A percentile compares a stretch with the other conserved stretches of the same genome.
Conservation (phyloP, 768 basidiomycete genomes). For the Tulasnella sp. region DNA sequence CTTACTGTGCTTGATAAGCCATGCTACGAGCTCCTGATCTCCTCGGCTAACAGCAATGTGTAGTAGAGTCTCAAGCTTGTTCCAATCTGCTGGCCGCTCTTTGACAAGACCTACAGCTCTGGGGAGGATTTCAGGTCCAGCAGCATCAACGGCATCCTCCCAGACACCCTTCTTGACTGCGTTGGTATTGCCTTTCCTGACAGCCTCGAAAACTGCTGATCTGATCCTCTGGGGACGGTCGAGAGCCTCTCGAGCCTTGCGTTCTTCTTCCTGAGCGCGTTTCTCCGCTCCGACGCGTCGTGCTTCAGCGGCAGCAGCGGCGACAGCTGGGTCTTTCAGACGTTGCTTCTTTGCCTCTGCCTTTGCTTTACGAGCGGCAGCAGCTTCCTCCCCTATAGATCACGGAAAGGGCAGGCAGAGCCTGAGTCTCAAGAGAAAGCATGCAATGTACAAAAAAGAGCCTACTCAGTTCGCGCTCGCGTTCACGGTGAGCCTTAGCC, state of each 20-base stretch:
- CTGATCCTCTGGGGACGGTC: slow-evolving; percentile 54
- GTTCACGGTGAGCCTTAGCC: not conserved
- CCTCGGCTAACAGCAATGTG: slow-evolving; percentile 62
- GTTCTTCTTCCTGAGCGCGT: slow-evolving; percentile 39
- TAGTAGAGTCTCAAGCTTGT: slow-evolving; percentile 63
- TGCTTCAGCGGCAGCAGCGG: not conserved
- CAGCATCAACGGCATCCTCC: slow-evolving; percentile 66
- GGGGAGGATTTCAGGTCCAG: slow-evolving; percentile 62
- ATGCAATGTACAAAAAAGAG: not conserved
- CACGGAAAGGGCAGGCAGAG: not conserved
- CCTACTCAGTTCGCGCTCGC: not conserved
- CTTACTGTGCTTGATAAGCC: slow-evolving; percentile 71
- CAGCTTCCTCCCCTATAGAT: not conserved
- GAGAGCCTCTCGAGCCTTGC: slow-evolving; percentile 42
- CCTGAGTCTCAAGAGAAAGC: not conserved
- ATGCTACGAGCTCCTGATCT: slow-evolving; percentile 56
- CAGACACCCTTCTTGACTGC: slow-evolving; percentile 62
- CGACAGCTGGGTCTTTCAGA: slow-evolving; percentile 35
- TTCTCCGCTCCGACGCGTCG: slow-evolving; percentile 8
- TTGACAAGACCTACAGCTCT: slow-evolving; percentile 45
- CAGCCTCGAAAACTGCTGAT: slow-evolving; percentile 62
- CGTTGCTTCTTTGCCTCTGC: slow-evolving; percentile 39
- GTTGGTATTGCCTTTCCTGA: slow-evolving; percentile 51
- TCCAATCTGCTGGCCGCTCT: slow-evolving; percentile 46
- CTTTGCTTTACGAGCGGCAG: slow-evolving; percentile 53